Conservation (phyloP, 2,329 filamentous ascomycete species). For the Arthroderma uncinatum region DNA sequence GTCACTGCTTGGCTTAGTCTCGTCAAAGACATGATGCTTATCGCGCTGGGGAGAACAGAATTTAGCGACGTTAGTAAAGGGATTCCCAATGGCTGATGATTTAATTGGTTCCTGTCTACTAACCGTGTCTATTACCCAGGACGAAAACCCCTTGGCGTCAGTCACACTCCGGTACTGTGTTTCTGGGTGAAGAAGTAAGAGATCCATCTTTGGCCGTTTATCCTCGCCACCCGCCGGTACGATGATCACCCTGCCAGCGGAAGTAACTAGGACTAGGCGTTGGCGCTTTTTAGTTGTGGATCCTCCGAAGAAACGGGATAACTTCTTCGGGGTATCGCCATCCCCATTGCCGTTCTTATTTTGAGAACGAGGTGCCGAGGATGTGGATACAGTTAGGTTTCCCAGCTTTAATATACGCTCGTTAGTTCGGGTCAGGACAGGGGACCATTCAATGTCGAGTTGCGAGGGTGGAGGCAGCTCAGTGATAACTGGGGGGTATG, state of each 20-base stretch:
- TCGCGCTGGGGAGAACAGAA: constrained; percentile 50
- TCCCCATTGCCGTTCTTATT: constrained; percentile 55
- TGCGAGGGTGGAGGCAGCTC: constrained; percentile 94
- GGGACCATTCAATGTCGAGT: constrained; percentile 96
- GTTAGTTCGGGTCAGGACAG: constrained; percentile 78
- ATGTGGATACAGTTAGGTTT: constrained; percentile 73
- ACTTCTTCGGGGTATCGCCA: constrained; percentile 63
- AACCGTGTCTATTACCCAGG: constrained; percentile 91
- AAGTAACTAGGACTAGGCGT: constrained; percentile 88
- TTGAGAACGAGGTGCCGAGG: constrained; percentile 62
- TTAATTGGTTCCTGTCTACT: constrained; percentile 31
- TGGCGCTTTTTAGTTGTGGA: constrained; percentile 87
- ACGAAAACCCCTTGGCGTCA: constrained; percentile 75
- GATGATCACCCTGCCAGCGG: constrained; percentile 76
- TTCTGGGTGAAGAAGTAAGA: constrained; percentile 67
- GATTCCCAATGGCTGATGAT: constrained; percentile 7
- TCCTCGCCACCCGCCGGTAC: constrained; percentile 88
- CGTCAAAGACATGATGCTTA: constrained; percentile 86
- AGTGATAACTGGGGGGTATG: constrained; percentile 73
- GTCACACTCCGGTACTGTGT: constrained; percentile 68
- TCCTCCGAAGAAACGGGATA: constrained; percentile 86
- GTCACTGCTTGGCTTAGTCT: constrained; percentile 61
- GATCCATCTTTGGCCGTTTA: constrained; percentile 86
- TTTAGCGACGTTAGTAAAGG: constrained; percentile 22
- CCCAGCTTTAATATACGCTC: constrained; percentile 91